Conservation (phyloP, 1,139 yeast genomes). For the Saccharomyces hybrid region DNA sequence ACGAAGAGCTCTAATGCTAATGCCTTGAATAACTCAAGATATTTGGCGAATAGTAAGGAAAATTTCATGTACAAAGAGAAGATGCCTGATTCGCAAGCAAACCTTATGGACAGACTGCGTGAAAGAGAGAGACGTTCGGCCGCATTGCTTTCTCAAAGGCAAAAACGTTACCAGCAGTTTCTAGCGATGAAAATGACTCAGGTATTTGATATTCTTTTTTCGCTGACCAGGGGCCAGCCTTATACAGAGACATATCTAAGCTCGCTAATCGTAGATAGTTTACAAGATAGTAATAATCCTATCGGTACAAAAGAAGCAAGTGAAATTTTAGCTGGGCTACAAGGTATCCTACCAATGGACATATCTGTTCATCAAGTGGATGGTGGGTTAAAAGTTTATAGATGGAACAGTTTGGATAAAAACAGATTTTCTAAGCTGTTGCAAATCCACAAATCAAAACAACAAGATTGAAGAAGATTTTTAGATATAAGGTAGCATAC, state of each 20-base stretch:
- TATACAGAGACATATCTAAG: conserved; percentile 29
- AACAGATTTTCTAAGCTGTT: conserved; percentile 4
- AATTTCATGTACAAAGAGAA: conserved; percentile 14
- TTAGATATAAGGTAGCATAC: neutral
- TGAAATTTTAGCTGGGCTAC: conserved; percentile 24
- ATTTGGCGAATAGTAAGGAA: conserved; percentile 16
- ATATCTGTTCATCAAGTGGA: conserved; percentile 20
- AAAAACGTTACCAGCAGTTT: conserved; percentile 34
- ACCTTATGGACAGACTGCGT: conserved; percentile 23
- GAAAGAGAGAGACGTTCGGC: conserved; percentile 25
- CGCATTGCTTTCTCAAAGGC: conserved; percentile 24
- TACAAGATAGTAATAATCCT: conserved; percentile 30
- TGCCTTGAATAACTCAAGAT: conserved; percentile 5
- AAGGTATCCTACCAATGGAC: conserved; percentile 12
- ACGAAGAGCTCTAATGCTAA: conserved; percentile 1
- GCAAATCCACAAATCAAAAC: neutral
- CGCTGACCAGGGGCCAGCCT: conserved; percentile 29
- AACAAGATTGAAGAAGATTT: neutral
- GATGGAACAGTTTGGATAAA: conserved; percentile 20
- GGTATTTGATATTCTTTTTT: conserved; percentile 29
- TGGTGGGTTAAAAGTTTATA: conserved; percentile 25
- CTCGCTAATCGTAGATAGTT: conserved; percentile 28
- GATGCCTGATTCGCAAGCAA: conserved; percentile 17
- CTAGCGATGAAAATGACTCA: conserved; percentile 38
- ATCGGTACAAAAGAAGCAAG: conserved; percentile 30